phyloP scores from a whole-genome alignment of 352 stramenopile genomes.

The Globisporangium canariense region DNA sequence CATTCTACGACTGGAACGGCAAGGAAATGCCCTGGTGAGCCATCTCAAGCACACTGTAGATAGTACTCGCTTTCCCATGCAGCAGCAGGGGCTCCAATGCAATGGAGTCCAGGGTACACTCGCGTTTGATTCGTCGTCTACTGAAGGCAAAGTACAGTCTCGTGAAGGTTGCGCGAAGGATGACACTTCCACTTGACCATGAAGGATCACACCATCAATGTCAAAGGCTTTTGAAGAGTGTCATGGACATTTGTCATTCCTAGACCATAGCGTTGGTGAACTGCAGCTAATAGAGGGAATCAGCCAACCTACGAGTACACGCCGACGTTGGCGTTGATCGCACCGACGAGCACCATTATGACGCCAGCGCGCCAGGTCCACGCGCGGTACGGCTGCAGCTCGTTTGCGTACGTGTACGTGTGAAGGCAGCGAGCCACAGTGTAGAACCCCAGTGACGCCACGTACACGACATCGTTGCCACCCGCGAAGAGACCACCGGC shows the following conservation, averaged over 20 bases:
- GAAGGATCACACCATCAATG: no score
- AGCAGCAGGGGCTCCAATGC: no score
- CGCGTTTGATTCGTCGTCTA: no score
- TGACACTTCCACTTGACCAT: no score
- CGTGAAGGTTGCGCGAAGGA: no score
- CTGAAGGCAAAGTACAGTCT: no score
- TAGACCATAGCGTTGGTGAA: no score
- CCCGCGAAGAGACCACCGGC: slow-evolving; percentile 25
- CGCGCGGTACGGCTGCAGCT: slow-evolving; percentile 35
- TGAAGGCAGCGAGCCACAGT: slow-evolving; percentile 35
- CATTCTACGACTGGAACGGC: slow-evolving; percentile 27
- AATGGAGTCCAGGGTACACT: no score
- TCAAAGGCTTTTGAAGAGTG: no score
- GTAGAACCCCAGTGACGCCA: slow-evolving; percentile 22
- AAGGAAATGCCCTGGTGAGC: slow-evolving; percentile 25
- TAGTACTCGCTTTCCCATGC: no score
- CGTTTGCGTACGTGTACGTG: slow-evolving; percentile 41
- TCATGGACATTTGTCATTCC: no score
- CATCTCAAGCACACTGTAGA: no score
- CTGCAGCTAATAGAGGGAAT: background rate
- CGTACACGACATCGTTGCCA: slow-evolving; percentile 22
- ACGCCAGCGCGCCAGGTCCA: slow-evolving; percentile 4
- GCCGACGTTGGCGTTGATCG: background rate
- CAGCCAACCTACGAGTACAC: background rate
- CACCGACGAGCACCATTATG: background rate